These are phyloP conservation scores for Herpetomonas samuelpessoai DNA, from an alignment of 208 protist species.

Conservation along the genomic window DNA sequence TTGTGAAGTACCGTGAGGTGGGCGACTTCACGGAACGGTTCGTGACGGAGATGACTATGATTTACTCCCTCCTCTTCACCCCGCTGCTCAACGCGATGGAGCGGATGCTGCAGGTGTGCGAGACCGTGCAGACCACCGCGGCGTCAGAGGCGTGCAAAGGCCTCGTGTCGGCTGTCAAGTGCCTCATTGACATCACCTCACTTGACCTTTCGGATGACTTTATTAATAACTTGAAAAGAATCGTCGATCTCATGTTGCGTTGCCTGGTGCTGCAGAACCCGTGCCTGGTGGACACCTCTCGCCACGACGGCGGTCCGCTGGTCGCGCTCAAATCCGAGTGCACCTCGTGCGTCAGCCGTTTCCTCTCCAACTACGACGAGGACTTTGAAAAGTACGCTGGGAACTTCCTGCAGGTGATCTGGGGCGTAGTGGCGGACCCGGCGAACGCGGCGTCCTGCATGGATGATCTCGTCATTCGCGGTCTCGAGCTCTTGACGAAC, in stretches of 20 bases:
- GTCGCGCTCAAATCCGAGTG: slow-evolving; percentile 86
- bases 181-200: slow-evolving; percentile 75
- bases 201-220: slow-evolving; percentile 96
- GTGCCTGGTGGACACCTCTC: slow-evolving; percentile 4
- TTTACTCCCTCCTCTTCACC: slow-evolving; percentile 50
- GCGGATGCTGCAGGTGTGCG: slow-evolving; percentile 14
- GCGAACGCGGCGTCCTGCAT: slow-evolving; percentile 28
- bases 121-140: slow-evolving; percentile 16
- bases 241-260: slow-evolving; percentile 56
- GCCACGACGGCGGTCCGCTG: slow-evolving; percentile 16
- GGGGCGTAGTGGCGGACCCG: slow-evolving; percentile 77
- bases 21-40: slow-evolving; percentile 52
- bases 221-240: slow-evolving; percentile 74
- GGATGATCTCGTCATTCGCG: slow-evolving; percentile 86
- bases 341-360: slow-evolving; percentile 87
- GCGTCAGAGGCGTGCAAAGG: slow-evolving; percentile 35
- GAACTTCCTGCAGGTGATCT: slow-evolving; percentile 87
- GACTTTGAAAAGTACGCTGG: slow-evolving; percentile 87
- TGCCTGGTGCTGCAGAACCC: slow-evolving; percentile 53
- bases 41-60: slow-evolving; percentile 56
- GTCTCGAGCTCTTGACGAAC: slow-evolving; percentile 89
- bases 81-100: slow-evolving; percentile 26
- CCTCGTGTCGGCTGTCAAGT: slow-evolving; percentile 63
- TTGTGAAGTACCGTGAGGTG: slow-evolving; percentile 83
- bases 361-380: slow-evolving; percentile 93